Evolutionary conservation across 2,329 filamentous ascomycete genomes (phyloP).

Genomic region (Fusarium nelsonii): DNA sequence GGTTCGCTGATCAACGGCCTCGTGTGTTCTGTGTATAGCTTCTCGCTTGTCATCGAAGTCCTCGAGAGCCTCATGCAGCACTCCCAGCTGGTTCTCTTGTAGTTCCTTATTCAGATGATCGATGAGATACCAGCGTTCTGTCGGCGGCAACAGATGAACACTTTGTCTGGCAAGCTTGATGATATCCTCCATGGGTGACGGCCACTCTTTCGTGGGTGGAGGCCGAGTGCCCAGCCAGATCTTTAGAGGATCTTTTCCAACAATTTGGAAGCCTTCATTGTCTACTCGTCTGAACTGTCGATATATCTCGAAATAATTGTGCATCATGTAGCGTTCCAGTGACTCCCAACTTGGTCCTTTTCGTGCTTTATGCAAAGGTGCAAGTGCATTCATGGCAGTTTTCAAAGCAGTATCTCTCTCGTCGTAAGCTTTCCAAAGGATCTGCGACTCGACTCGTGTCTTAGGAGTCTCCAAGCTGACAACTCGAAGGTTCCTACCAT

Average conservation of each 20-base stretch:
- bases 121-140: conserved; percentile 9
- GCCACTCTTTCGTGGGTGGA: neutral
- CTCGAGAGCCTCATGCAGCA: conserved; percentile 7
- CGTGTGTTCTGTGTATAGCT: conserved; percentile 19
- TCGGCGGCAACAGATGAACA: neutral
- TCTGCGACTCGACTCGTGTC: conserved; percentile 8
- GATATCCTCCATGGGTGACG: neutral
- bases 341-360: neutral
- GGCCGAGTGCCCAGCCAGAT: neutral
- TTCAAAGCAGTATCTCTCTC: neutral
- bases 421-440: neutral
- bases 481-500: conserved; percentile 9
- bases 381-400: neutral
- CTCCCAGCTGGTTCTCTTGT: neutral
- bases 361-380: neutral
- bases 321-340: neutral
- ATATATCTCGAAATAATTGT: neutral
- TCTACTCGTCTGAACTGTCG: neutral
- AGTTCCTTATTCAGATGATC: neutral
- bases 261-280: neutral
- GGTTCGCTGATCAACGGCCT: conserved; percentile 52
- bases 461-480: conserved; percentile 5
- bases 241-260: neutral
- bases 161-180: neutral
- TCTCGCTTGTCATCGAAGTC: neutral